Evolutionary conservation across 441 rosid genomes (phyloP).

Genomic region (Jatropha multifida): DNA sequence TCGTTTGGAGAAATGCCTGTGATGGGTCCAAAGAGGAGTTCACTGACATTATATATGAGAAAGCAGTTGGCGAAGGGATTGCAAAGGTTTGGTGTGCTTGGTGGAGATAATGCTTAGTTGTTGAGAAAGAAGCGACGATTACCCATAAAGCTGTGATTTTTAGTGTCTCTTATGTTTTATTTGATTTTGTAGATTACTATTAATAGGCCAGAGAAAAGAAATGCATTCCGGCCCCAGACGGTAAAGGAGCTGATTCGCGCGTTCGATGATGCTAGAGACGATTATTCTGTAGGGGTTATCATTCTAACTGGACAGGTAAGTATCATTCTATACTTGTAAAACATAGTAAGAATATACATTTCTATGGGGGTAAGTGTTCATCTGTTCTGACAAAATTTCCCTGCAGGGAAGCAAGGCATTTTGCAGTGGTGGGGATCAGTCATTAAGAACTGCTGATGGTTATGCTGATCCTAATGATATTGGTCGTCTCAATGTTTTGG

Average conservation of each 20-base stretch:
- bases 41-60: slow-evolving; percentile 74
- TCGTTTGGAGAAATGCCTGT: slow-evolving; percentile 51
- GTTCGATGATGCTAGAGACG: slow-evolving; percentile 82
- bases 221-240: slow-evolving; percentile 77
- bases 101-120: not conserved
- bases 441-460: slow-evolving; percentile 65
- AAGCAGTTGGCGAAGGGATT: slow-evolving; percentile 76
- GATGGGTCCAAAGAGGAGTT: slow-evolving; percentile 48
- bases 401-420: slow-evolving; percentile 87
- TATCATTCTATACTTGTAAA: not conserved
- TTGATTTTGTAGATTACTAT: slow-evolving; percentile 57
- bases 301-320: slow-evolving; percentile 83
- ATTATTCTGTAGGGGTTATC: slow-evolving; percentile 70
- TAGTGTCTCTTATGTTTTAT: not conserved
- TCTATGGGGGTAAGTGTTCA: not conserved
- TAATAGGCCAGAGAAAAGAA: slow-evolving; percentile 79
- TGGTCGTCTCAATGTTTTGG: slow-evolving; percentile 79
- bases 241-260: slow-evolving; percentile 76
- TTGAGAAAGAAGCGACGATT: not conserved
- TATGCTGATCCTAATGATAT: slow-evolving; percentile 72
- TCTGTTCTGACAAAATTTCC: slow-evolving; percentile 11
- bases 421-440: slow-evolving; percentile 93
- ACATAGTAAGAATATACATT: no score
- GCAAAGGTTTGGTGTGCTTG: slow-evolving; percentile 55
- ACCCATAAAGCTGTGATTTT: not conserved